Percentiles rank a stretch among this genome's conserved stretches.
These are phyloP conservation scores for Aciculosporium take DNA, from an alignment of 2,329 filamentous ascomycete genomes.

Conservation along the genomic window DNA sequence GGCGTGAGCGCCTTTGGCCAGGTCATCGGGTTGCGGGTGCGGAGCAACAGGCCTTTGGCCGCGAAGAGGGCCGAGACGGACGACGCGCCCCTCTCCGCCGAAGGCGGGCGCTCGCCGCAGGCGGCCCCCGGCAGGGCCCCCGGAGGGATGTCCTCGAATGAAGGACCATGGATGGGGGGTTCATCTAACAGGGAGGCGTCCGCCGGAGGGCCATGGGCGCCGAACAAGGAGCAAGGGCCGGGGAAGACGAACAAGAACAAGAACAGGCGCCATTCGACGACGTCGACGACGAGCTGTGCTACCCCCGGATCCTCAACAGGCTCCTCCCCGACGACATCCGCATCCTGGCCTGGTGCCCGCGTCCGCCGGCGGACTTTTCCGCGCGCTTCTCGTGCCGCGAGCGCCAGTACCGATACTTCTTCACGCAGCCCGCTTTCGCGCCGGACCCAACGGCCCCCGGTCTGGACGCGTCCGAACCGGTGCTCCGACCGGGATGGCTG, in stretches of 20 bases:
- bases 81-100: no score
- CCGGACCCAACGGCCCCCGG: conserved; percentile 35
- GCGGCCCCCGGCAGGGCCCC: no score
- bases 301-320: conserved; percentile 71
- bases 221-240: neutral
- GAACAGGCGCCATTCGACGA: conserved; percentile 38
- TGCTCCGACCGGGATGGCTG: conserved; percentile 54
- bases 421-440: conserved; percentile 80
- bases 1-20: conserved; percentile 96
- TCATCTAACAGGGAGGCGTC: no score
- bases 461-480: conserved; percentile 11
- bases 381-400: conserved; percentile 88
- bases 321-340: conserved; percentile 82
- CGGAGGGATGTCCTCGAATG: no score
- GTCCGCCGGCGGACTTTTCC: conserved; percentile 65
- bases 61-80: conserved; percentile 13
- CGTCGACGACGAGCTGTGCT: conserved; percentile 68
- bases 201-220: no score
- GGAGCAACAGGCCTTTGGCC: conserved; percentile 58
- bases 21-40: conserved; percentile 70
- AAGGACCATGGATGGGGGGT: no score
- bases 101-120: no score
- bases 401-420: conserved; percentile 90
- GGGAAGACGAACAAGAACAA: conserved; percentile 8
- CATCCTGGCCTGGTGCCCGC: conserved; percentile 83